phyloP scores from a whole-genome alignment of 352 stramenopile genomes.

The Nothophytophthora sp. region DNA sequence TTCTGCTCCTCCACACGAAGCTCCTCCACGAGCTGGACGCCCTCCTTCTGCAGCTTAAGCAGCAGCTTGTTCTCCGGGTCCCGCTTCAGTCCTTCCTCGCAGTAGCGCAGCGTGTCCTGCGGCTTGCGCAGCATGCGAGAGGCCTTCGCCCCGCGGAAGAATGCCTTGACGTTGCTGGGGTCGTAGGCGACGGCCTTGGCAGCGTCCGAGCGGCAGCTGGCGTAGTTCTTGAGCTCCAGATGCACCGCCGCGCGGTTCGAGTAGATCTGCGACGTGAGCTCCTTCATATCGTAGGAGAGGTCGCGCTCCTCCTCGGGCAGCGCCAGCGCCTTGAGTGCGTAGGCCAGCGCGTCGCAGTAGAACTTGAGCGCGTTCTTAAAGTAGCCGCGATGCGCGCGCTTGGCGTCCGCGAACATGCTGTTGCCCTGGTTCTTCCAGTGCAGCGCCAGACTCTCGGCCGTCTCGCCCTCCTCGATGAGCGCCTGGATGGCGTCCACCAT shows the following conservation, averaged over 20 bases:
- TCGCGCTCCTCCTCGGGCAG: constrained; percentile 63
- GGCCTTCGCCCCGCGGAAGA: constrained; percentile 85
- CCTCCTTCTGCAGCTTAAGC: constrained; percentile 67
- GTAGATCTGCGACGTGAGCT: constrained; percentile 77
- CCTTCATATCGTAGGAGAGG: constrained; percentile 61
- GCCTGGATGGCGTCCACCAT: constrained; percentile 88
- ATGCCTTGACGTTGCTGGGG: constrained; percentile 77
- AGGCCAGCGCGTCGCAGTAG: constrained; percentile 77
- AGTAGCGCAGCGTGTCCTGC: constrained; percentile 82
- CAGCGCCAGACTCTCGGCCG: constrained; percentile 78
- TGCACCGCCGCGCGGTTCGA: constrained; percentile 83
- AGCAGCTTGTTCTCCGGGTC: constrained; percentile 83
- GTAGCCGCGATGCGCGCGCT: constrained; percentile 68
- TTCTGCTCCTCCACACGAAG: constrained; percentile 63
- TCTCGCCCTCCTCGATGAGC: constrained; percentile 88
- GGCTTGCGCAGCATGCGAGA: constrained; percentile 79
- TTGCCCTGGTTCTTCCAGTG: constrained; percentile 92
- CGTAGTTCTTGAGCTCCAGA: constrained; percentile 87
- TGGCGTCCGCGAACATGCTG: constrained; percentile 79
- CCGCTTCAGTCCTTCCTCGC: constrained; percentile 66
- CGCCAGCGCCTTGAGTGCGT: constrained; percentile 75
- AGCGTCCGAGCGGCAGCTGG: constrained; percentile 78
- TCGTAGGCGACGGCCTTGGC: constrained; percentile 74
- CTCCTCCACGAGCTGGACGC: constrained; percentile 58
- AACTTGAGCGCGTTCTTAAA: constrained; percentile 79